Evolutionary conservation across 208 protist genomes (phyloP).

Genomic region (Acanthamoeba sp.): DNA sequence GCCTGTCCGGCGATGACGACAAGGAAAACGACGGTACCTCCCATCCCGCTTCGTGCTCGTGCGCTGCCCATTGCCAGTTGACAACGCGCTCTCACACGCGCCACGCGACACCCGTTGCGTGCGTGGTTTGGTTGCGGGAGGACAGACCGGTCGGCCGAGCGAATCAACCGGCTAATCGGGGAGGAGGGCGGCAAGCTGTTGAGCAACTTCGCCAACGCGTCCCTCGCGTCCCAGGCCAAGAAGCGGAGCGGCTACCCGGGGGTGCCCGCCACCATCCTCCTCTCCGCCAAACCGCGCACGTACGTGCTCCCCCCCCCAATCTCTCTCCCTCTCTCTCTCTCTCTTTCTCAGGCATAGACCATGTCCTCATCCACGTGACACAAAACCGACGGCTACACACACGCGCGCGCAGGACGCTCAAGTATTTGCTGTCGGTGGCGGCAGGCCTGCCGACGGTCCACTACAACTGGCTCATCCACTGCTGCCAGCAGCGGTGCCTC

Average conservation of each 20-base stretch:
- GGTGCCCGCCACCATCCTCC: slow-evolving; percentile 43
- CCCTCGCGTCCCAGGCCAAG: background rate
- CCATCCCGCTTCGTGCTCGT: background rate
- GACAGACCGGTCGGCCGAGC: slow-evolving; percentile 10
- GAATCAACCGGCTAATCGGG: background rate
- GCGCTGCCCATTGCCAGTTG: background rate
- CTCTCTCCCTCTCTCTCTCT: background rate
- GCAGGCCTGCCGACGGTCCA: slow-evolving; percentile 33
- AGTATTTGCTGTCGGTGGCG: slow-evolving; percentile 55
- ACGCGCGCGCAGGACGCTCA: slow-evolving; percentile 58
- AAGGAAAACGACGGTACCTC: slow-evolving; percentile 42
- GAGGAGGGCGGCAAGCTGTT: slow-evolving; percentile 54
- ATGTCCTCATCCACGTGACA: no score
- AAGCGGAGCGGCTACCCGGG: slow-evolving; percentile 23
- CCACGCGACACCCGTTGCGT: background rate
- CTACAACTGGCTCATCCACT: slow-evolving; percentile 72
- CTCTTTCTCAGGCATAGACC: no score
- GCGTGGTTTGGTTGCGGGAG: background rate
- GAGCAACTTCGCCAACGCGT: slow-evolving; percentile 17
- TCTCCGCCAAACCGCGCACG: slow-evolving; percentile 34
- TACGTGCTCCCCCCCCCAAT: background rate
- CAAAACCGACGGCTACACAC: no score
- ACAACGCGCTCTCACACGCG: no score
- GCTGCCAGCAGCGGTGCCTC: slow-evolving; percentile 58
- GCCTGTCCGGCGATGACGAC: slow-evolving; percentile 39